These are phyloP conservation scores for Vigna unguiculata DNA, from an alignment of 306 rosid species.

Conservation along the genomic window DNA sequence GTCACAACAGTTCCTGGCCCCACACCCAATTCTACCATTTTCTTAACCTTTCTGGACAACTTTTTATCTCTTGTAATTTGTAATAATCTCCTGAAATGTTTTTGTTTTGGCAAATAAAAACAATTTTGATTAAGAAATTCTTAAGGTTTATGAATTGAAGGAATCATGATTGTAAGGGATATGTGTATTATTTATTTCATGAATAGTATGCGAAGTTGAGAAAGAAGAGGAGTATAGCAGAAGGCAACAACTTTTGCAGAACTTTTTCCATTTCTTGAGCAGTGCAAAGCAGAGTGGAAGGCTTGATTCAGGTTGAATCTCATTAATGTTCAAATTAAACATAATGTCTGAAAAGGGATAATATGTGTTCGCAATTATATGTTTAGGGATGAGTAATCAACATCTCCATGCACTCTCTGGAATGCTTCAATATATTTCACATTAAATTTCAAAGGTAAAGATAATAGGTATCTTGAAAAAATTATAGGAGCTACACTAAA, in stretches of 20 bases:
- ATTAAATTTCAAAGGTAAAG: no score
- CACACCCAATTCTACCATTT: no score
- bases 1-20: slow-evolving; percentile 37
- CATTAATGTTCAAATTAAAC: slow-evolving; percentile 13
- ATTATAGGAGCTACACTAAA: no score
- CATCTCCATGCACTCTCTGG: no score
- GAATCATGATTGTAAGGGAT: slow-evolving; percentile 23
- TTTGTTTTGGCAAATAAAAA: not conserved
- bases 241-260: slow-evolving; percentile 41
- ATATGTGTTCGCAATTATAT: slow-evolving; percentile 8
- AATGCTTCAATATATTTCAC: no score
- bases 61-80: slow-evolving; percentile 1
- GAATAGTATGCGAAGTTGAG: slow-evolving; percentile 12
- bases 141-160: not conserved
- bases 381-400: not conserved
- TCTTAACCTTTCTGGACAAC: not conserved
- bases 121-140: not conserved
- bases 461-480: no score
- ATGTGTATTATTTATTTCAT: slow-evolving; percentile 25
- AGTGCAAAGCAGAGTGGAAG: slow-evolving; percentile 49
- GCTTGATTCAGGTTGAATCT: slow-evolving; percentile 15
- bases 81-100: not conserved
- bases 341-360: slow-evolving; percentile 13
- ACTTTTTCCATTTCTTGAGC: slow-evolving; percentile 57
- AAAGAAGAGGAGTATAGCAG: not conserved